phyloP scores from a whole-genome alignment of 148 eudicot species.

The Fagopyrum homotropicum region DNA sequence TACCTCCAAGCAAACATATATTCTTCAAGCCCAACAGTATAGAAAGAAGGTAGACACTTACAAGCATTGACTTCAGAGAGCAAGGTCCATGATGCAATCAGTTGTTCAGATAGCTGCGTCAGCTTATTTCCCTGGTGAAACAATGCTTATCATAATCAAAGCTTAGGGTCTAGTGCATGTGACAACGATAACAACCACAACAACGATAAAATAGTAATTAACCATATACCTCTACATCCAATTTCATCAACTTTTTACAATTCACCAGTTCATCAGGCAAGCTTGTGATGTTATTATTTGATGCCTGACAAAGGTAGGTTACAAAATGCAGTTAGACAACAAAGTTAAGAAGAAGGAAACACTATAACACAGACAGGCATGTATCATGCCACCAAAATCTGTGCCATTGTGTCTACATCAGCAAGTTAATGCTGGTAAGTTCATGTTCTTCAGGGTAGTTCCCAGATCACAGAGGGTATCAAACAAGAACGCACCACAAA shows the following conservation, averaged over 20 bases:
- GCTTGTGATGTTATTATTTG: conserved; percentile 70
- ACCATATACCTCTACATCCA: conserved; percentile 73
- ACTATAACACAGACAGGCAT: neutral
- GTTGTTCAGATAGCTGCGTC: conserved; percentile 40
- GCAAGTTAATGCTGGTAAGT: neutral
- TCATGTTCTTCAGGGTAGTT: neutral
- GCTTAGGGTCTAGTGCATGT: neutral
- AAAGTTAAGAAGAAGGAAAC: neutral
- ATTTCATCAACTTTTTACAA: conserved; percentile 63
- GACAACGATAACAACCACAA: neutral
- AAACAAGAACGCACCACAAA: neutral
- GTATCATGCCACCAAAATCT: neutral
- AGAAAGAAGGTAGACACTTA: conserved; percentile 23
- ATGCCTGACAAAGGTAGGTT: conserved; percentile 37
- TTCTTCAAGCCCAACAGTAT: conserved; percentile 11
- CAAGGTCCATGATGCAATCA: conserved; percentile 71
- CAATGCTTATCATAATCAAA: neutral
- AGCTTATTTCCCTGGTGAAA: conserved; percentile 81
- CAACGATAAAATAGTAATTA: conserved; percentile 2
- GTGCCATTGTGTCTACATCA: neutral
- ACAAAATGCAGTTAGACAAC: neutral
- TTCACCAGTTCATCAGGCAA: conserved; percentile 71
- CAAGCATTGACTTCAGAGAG: conserved; percentile 89
- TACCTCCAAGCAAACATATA: neutral
- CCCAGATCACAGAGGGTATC: neutral